Conservation (phyloP, 2,329 filamentous ascomycete genomes). For the Colletotrichum higginsianum region DNA sequence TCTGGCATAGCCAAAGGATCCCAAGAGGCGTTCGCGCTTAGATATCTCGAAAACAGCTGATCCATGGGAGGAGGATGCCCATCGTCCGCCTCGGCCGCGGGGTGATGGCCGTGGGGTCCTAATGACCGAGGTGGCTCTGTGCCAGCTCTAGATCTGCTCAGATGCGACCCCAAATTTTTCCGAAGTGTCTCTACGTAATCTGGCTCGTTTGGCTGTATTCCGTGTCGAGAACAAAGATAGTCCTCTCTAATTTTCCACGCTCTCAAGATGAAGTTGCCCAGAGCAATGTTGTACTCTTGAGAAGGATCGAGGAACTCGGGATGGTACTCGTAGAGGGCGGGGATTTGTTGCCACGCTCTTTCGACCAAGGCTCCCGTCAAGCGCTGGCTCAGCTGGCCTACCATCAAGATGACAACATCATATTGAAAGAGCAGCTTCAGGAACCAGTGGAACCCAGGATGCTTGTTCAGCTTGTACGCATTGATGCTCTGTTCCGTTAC, state of each 20-base stretch:
- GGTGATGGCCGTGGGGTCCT: not conserved
- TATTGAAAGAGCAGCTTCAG: conserved; percentile 68
- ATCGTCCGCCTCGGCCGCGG: not conserved
- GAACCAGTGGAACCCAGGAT: conserved; percentile 68
- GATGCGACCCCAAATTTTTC: not conserved
- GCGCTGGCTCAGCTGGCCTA: conserved; percentile 66
- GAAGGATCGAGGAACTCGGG: conserved; percentile 63
- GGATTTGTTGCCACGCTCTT: conserved; percentile 65
- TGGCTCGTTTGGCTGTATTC: conserved; percentile 22
- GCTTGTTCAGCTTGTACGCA: conserved; percentile 57
- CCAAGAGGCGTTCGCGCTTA: conserved; percentile 15
- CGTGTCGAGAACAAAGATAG: conserved; percentile 17
- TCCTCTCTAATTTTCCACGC: conserved; percentile 27
- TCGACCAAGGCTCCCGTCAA: conserved; percentile 66
- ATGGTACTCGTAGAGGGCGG: conserved; percentile 63
- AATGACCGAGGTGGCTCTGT: not conserved
- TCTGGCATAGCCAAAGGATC: conserved; percentile 21
- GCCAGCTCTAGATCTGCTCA: conserved; percentile 1
- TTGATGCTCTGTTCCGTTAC: conserved; percentile 63
- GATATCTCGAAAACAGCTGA: conserved; percentile 23
- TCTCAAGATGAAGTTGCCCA: conserved; percentile 20
- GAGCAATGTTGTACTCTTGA: conserved; percentile 31
- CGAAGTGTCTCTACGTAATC: conserved; percentile 18
- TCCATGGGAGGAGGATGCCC: conserved; percentile 13
- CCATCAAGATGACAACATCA: conserved; percentile 70